These are phyloP conservation scores for Pseudohalonectria lignicola DNA, from an alignment of 2,329 filamentous ascomycete species.

Conservation along the genomic window DNA sequence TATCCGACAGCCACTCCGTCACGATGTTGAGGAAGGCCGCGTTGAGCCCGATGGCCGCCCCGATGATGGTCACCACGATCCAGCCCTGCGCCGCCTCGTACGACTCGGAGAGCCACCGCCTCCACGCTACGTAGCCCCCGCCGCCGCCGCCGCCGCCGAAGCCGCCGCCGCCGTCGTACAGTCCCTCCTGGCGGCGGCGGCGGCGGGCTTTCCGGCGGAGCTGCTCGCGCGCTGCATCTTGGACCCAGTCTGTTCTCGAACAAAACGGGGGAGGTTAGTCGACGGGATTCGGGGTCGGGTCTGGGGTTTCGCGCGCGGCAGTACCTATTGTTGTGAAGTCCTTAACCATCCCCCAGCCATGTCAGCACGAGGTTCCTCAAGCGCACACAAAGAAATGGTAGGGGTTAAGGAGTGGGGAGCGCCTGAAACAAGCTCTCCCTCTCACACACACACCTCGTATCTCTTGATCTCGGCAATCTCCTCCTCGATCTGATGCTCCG, in stretches of 20 bases:
- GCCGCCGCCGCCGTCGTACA: constrained; percentile 55
- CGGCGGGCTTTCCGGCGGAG: constrained; percentile 66
- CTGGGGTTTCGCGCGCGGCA: constrained; percentile 3
- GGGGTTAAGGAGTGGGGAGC: no score
- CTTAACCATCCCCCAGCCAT: no score
- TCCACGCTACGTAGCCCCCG: constrained; percentile 66
- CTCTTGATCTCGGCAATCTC: constrained; percentile 97
- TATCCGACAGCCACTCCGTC: constrained; percentile 92
- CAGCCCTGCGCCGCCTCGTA: constrained; percentile 96
- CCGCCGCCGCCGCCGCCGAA: no score
- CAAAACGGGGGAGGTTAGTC: no score
- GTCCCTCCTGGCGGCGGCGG: constrained; percentile 53
- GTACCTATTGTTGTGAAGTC: constrained; percentile 91
- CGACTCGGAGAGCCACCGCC: constrained; percentile 68
- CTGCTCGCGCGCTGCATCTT: constrained; percentile 89
- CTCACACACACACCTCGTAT: no score
- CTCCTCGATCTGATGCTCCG: constrained; percentile 69
- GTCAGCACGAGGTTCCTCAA: no score
- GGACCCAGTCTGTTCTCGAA: constrained; percentile 77
- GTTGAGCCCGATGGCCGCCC: constrained; percentile 85
- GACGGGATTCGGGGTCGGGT: constrained; percentile 4
- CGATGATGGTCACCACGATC: constrained; percentile 93
- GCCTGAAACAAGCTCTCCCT: no score
- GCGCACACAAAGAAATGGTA: no score
- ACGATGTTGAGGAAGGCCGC: constrained; percentile 90